These are phyloP conservation scores for Naegleria fowleri DNA, from an alignment of 208 protist genomes.

Conservation along the genomic window DNA sequence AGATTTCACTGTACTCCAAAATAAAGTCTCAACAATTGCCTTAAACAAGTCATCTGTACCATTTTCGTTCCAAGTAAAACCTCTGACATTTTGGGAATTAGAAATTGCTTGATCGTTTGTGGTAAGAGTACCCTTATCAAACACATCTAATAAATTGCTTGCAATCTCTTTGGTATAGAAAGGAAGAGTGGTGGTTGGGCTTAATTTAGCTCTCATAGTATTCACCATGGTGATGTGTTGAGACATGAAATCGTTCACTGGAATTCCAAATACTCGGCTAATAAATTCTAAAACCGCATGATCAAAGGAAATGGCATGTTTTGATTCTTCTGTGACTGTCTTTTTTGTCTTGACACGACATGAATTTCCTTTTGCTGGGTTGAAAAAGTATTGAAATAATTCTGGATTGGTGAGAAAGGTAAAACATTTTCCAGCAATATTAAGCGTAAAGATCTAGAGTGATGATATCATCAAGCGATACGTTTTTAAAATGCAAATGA, in stretches of 20 bases:
- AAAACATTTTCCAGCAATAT: conserved; percentile 18
- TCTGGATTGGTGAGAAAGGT: neutral
- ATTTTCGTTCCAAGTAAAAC: neutral
- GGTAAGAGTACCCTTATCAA: neutral
- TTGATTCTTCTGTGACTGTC: neutral
- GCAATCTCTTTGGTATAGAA: neutral
- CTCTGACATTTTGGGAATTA: neutral
- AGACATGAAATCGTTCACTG: neutral
- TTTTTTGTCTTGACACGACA: neutral
- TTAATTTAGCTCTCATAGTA: neutral
- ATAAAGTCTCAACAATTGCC: neutral
- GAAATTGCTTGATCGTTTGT: neutral
- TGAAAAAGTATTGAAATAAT: neutral
- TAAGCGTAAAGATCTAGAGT: neutral
- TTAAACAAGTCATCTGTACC: conserved; percentile 7
- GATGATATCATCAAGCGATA: no score
- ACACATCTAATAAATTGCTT: neutral
- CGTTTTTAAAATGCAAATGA: no score
- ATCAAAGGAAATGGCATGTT: neutral
- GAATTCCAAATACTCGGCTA: neutral
- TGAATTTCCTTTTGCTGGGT: neutral
- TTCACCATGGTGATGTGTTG: neutral
- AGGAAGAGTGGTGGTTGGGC: neutral
- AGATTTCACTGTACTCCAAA: neutral
- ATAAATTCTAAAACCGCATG: conserved; percentile 16